These are phyloP conservation scores for Colletotrichum sublineola DNA, from an alignment of 2,329 filamentous ascomycete species.

Conservation along the genomic window DNA sequence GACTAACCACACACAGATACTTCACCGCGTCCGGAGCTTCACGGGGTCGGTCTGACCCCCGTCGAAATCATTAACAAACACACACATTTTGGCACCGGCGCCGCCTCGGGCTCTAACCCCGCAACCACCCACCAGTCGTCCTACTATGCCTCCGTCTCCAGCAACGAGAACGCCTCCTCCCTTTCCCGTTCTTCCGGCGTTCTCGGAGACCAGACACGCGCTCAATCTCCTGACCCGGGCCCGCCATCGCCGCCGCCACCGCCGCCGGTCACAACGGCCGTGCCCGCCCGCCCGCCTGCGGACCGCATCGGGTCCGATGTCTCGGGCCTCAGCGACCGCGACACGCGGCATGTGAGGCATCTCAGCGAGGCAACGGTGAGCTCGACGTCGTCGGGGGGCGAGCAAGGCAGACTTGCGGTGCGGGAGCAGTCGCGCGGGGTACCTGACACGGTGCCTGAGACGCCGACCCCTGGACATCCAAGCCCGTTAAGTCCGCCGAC, in stretches of 20 bases:
- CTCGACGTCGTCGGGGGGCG: slow-evolving; percentile 44
- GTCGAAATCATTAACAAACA: slow-evolving; percentile 56
- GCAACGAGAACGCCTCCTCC: slow-evolving; percentile 40
- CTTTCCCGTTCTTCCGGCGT: slow-evolving; percentile 40
- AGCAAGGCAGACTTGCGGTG: not conserved
- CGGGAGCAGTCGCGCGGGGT: slow-evolving; percentile 14
- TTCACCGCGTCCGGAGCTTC: slow-evolving; percentile 60
- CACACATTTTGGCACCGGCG: slow-evolving; percentile 47
- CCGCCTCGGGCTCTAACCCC: slow-evolving; percentile 43
- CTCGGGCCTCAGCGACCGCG: slow-evolving; percentile 57
- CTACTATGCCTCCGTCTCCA: slow-evolving; percentile 46
- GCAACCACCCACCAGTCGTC: slow-evolving; percentile 49
- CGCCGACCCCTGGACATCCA: slow-evolving; percentile 31
- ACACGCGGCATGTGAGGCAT: slow-evolving; percentile 56
- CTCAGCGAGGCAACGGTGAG: slow-evolving; percentile 58
- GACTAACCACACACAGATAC: slow-evolving; percentile 52
- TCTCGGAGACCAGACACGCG: slow-evolving; percentile 32
- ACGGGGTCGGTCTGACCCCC: slow-evolving; percentile 57
- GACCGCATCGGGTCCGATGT: slow-evolving; percentile 54
- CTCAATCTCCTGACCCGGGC: slow-evolving; percentile 36
- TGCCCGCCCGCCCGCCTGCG: slow-evolving; percentile 9
- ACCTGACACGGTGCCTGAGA: slow-evolving; percentile 35
- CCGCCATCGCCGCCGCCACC: slow-evolving; percentile 19
- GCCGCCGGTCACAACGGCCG: slow-evolving; percentile 15
- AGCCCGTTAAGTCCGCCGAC: slow-evolving; percentile 47